Conservation (phyloP, 2,329 filamentous ascomycete genomes). For the Bimuria novae-zelandiae region DNA sequence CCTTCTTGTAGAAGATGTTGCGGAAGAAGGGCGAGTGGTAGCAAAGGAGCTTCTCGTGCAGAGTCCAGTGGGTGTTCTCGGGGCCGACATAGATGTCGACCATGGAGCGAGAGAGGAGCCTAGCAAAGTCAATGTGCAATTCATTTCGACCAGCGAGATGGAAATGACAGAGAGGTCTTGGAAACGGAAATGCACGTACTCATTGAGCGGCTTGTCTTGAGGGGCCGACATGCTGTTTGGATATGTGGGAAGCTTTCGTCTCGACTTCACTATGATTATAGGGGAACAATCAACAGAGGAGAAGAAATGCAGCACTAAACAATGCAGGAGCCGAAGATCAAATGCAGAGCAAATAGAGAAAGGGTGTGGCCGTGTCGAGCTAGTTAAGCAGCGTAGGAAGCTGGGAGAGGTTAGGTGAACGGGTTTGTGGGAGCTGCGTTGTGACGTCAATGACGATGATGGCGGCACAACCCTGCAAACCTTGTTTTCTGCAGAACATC, state of each 20-base stretch:
- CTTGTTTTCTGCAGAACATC: constrained; percentile 30
- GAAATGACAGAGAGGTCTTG: background rate
- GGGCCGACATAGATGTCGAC: constrained; percentile 61
- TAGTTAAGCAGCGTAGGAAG: constrained; percentile 31
- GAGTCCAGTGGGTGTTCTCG: constrained; percentile 59
- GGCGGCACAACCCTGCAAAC: constrained; percentile 28
- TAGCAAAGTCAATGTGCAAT: constrained; percentile 21
- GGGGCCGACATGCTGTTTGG: constrained; percentile 27
- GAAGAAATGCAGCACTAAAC: background rate
- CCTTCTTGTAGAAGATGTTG: constrained; percentile 54
- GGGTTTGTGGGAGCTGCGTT: constrained; percentile 18
- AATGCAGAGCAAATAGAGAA: constrained; percentile 9
- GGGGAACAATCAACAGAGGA: background rate
- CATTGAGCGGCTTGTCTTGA: constrained; percentile 42
- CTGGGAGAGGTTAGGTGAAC: too few species aligned
- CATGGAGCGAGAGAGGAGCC: constrained; percentile 59
- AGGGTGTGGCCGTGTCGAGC: constrained; percentile 29
- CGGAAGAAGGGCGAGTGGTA: constrained; percentile 60
- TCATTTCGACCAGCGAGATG: background rate
- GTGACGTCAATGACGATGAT: constrained; percentile 41
- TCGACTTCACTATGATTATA: too few species aligned
- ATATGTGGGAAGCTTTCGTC: too few species aligned
- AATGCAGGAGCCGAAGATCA: constrained; percentile 3
- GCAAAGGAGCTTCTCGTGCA: constrained; percentile 62
- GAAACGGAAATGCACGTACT: constrained; percentile 25